Evolutionary conservation across 2,329 filamentous ascomycete species (phyloP), one percentile per base, ranked within the genome.

Genomic region (Colletotrichum destructivum): DNA sequence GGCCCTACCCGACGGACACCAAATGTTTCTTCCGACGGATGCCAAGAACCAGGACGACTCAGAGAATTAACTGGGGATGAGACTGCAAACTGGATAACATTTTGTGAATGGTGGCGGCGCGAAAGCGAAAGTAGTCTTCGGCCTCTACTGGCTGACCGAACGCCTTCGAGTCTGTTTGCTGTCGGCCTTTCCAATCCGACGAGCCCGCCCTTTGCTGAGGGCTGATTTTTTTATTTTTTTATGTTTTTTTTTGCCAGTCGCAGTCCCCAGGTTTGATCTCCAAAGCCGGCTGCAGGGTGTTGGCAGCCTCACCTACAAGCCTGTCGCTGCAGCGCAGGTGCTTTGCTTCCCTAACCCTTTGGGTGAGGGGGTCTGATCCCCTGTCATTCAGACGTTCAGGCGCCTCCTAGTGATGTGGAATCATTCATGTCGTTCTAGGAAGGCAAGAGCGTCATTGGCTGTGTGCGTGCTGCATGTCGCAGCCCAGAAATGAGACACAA

Each of bases 391-490:
- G 23, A 63, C 52, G 46, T 35, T 35, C 31, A 35, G 31, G 8
- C 31, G 31, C 7, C 54, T 49, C 69, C 54, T 63, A n/a, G 26
- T 54, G 59, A 63, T 69, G 65, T 69, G 69, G 69, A 71, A 72
- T 69, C 65, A 69, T 44, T 35, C 12, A 23, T 35, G 31, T 35
- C 47, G 31, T 21, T 69, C 44, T 60, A 21, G 69, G 59, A 69
- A 63, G 59, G 65, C 18, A 26, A 35, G 26, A 55, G 57, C 59
- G 59, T 55, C 69, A 72, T 66, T 61, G 40, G 42, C 31, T 38
- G 26, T 47, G 54, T 49, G 59, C 54, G 7, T 60, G 60, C 69
- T 69, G 59, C 54, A 69, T 72, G 69, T 69, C 69, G 69, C 65
- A 72, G 65, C 54, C 69, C 52, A 51, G 26, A 31, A 31, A 49